Base-by-base conservation (phyloP, 345 rosid species). In the Hevea brasiliensis region DNA sequence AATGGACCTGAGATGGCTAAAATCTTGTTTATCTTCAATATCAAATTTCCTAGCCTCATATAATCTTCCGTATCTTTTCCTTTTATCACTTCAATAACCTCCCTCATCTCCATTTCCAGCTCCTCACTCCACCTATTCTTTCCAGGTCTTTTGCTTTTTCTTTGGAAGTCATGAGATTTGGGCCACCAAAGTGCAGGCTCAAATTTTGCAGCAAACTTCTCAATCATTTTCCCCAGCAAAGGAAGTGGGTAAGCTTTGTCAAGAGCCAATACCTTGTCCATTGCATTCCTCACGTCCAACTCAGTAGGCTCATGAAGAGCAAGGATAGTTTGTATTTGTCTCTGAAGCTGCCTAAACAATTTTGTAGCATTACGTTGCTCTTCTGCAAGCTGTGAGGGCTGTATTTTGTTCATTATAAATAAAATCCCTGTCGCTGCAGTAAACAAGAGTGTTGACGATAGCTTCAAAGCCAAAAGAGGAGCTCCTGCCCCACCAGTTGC, bases 1-100 rank as follows among this genome's bases (percentile, higher is more conserved):
- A 76, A 57, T 23, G 90, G 88, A 0, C 88, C 87, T 1, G 81
- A 69, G 42, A 87, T 70, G 3, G 90, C 90, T 60, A 81, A 55
- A 45, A 62, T n/a, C 81, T 81, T 87, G 83, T 85, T 83, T 6
- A 79, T n/a, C 74, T 83, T 83, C 72, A 83, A 75, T 0, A 63
- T 84, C 55, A 81, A 35, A 76, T 51, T 76, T 18, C 90, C 86
- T 6, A 86, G 75, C 27, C 82, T 81, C 71, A 45, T 51, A 29
- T 84, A 86, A 61, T 86, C 90, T 58, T 84, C 79, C 1, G 21
- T 65, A 58, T 84, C 90, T 74, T 81, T 84, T 0, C 17, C 63
- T 68, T 63, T 82, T 35, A 86, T 50, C 8, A 82, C 84, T 50
- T 68, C 53, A 7, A 74, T n/a, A 11, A 83, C 63, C 60, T 84